A percentile compares a stretch with the other conserved stretches of the same genome.
Evolutionary conservation across 352 stramenopile genomes (phyloP).

Genomic region (Globisporangium echinulatum): DNA sequence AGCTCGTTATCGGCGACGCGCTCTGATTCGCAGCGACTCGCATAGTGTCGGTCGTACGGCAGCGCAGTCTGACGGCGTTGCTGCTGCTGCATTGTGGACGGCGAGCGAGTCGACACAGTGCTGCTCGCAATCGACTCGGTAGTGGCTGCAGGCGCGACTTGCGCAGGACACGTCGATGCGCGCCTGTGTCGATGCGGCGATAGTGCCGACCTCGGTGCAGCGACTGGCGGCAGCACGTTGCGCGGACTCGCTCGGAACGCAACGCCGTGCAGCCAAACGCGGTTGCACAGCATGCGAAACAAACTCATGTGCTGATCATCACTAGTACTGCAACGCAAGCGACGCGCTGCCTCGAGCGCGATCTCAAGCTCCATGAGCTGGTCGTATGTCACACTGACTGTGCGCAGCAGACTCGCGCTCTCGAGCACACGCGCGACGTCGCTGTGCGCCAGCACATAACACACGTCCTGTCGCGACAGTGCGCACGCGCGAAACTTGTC

Average conservation of each 20-base stretch:
- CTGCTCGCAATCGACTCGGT: too few relatives aligned
- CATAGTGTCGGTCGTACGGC: conserved; percentile 4
- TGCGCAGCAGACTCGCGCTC: conserved; percentile 31
- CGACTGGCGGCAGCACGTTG: conserved; percentile 1
- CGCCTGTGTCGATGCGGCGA: background rate
- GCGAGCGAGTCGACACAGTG: background rate
- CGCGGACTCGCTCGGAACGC: conserved; percentile 13
- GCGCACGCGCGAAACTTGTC: conserved; percentile 37
- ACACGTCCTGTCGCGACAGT: conserved; percentile 31
- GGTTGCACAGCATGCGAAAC: conserved; percentile 10
- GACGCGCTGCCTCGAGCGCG: conserved; percentile 10
- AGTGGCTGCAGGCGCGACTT: too few relatives aligned
- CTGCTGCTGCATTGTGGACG: background rate
- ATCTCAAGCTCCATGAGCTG: conserved; percentile 60
- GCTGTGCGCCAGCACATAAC: conserved; percentile 38
- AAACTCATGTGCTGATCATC: too few relatives aligned
- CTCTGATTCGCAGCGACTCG: background rate
- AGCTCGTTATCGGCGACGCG: background rate
- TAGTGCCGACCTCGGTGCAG: background rate
- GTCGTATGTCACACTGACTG: conserved; percentile 23
- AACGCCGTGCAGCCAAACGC: conserved; percentile 14
- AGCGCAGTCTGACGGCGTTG: conserved; percentile 4
- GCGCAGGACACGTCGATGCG: background rate
- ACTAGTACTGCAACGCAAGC: too few relatives aligned
- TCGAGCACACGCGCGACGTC: conserved; percentile 36